A percentile compares a stretch with the other conserved stretches of the same genome.
Evolutionary conservation across 2,329 filamentous ascomycete species (phyloP).

Genomic region (Akanthomyces muscarius): DNA sequence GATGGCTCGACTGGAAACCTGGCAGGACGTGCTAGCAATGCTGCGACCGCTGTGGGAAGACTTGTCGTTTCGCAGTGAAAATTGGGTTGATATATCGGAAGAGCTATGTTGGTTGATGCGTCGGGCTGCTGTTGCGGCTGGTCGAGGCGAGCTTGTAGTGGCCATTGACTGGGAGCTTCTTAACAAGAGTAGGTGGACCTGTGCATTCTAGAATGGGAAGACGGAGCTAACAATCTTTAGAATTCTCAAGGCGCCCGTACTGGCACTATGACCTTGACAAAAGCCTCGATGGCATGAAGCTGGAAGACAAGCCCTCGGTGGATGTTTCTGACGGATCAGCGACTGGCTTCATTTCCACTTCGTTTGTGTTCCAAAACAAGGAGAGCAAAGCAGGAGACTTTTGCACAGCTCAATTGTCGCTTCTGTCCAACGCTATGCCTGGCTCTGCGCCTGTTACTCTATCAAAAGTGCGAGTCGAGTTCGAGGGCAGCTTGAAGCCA

Average conservation of each 20-base stretch:
- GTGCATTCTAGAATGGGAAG: background rate
- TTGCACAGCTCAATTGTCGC: conserved; percentile 53
- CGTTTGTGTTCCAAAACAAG: conserved; percentile 55
- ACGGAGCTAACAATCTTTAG: conserved; percentile 29
- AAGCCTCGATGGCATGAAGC: conserved; percentile 48
- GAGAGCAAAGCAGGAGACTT: conserved; percentile 60
- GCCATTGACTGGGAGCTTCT: conserved; percentile 64
- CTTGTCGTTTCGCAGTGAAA: conserved; percentile 52
- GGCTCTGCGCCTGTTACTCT: conserved; percentile 50
- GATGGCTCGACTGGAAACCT: conserved; percentile 45
- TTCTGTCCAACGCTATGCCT: conserved; percentile 53
- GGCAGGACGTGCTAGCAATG: conserved; percentile 51
- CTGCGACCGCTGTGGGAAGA: conserved; percentile 56
- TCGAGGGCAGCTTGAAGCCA: conserved; percentile 55
- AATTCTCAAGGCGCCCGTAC: conserved; percentile 48
- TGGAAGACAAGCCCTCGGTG: conserved; percentile 45
- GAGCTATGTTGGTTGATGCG: conserved; percentile 60
- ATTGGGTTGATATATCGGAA: conserved; percentile 57
- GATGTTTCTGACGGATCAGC: conserved; percentile 48
- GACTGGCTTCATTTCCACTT: conserved; percentile 50
- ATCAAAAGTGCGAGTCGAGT: conserved; percentile 49
- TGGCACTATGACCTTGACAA: conserved; percentile 60
- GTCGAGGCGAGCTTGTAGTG: conserved; percentile 53
- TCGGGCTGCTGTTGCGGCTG: conserved; percentile 49
- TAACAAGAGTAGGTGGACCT: conserved; percentile 46